Evolutionary conservation across 2,329 filamentous ascomycete species (phyloP).

Genomic region (Fusarium sp.): DNA sequence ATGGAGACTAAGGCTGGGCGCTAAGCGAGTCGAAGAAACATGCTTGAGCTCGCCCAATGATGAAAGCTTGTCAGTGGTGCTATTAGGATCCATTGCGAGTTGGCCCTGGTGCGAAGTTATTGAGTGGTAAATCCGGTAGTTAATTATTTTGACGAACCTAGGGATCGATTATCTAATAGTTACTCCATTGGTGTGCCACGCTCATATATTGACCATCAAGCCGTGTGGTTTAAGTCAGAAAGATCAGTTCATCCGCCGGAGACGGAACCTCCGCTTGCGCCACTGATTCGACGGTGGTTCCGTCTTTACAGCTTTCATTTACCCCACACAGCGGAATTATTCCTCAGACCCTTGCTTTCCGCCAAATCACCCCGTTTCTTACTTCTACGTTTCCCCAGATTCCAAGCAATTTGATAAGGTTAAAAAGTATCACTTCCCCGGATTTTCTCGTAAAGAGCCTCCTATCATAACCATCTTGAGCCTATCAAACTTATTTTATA

Average conservation of each 20-base stretch:
- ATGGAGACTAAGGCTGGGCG: slow-evolving; percentile 17
- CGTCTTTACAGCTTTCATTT: neutral
- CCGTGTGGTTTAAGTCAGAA: neutral
- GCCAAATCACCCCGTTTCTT: neutral
- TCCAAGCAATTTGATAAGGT: slow-evolving; percentile 1
- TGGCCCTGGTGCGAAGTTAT: neutral
- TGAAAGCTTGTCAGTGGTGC: neutral
- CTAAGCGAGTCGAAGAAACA: slow-evolving; percentile 23
- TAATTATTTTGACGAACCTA: neutral
- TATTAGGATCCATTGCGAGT: slow-evolving; percentile 1
- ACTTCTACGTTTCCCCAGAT: slow-evolving; percentile 21
- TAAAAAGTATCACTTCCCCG: slow-evolving; percentile 30
- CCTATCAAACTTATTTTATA: no score
- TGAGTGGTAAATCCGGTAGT: neutral
- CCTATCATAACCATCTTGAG: no score
- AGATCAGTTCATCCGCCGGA: neutral
- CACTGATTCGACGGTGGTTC: slow-evolving; percentile 4
- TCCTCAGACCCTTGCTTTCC: slow-evolving; percentile 5
- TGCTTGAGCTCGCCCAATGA: slow-evolving; percentile 4
- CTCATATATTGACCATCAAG: neutral
- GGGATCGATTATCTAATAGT: slow-evolving; percentile 12
- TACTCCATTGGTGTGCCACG: neutral
- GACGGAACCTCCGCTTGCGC: slow-evolving; percentile 20
- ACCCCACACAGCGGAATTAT: slow-evolving; percentile 18
- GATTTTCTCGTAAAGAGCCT: neutral